phyloP scores from a whole-genome alignment of 257 asterid genomes.

The Capsicum rhomboideum region DNA sequence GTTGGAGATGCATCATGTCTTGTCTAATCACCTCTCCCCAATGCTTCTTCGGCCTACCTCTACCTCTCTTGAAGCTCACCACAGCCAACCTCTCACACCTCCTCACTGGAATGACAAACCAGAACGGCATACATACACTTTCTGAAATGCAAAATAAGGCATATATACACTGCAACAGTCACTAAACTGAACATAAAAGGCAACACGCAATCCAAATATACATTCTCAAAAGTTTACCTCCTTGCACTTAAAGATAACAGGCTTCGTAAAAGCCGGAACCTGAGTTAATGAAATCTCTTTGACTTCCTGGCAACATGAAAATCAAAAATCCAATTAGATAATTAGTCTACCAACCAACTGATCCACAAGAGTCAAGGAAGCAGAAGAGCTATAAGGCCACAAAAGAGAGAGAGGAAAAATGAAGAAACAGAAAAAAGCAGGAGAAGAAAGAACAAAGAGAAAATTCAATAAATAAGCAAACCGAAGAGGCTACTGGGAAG shows the following conservation, averaged over 20 bases:
- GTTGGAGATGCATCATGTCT: background rate
- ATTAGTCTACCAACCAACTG: background rate
- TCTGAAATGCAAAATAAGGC: background rate
- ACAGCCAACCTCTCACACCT: background rate
- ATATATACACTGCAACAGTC: background rate
- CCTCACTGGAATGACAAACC: background rate
- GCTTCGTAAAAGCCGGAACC: conserved; percentile 55
- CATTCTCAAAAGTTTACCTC: conserved; percentile 46
- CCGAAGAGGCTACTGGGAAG: background rate
- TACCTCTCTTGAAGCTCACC: background rate
- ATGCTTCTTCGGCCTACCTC: background rate
- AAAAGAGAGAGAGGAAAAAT: background rate
- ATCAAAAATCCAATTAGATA: conserved; percentile 2
- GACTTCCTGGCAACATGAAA: conserved; percentile 49
- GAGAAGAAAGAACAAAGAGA: background rate
- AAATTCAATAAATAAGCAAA: background rate
- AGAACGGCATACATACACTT: background rate
- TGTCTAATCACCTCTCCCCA: background rate
- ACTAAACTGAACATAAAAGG: background rate
- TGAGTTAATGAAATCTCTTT: conserved; percentile 76
- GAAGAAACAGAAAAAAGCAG: background rate
- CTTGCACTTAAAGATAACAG: conserved; percentile 67
- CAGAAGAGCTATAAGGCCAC: background rate
- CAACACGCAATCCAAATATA: background rate
- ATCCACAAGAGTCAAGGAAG: background rate